Evolutionary conservation across 192 early-diverging fungal species (phyloP).

Genomic region (Cetraspora pellucida): DNA sequence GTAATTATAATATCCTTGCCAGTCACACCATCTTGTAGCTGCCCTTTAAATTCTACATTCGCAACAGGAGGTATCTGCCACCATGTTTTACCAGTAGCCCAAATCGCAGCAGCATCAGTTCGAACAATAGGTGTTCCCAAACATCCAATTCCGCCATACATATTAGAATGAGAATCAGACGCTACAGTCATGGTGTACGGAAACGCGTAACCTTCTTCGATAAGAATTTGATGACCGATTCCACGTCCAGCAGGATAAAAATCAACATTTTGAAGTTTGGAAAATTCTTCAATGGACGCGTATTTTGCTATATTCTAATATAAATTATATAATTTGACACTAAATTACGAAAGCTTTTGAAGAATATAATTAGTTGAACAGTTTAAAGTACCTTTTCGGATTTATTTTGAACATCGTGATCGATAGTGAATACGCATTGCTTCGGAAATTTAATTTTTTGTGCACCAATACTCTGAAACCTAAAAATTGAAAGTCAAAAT

Average conservation of each 20-base stretch:
- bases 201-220: slow-evolving; percentile 97
- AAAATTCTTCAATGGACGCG: slow-evolving; percentile 81
- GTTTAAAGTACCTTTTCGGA: slow-evolving; percentile 63
- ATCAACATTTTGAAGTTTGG: slow-evolving; percentile 74
- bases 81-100: slow-evolving; percentile 98
- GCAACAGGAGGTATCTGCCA: slow-evolving; percentile 98
- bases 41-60: slow-evolving; percentile 82
- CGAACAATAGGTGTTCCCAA: slow-evolving; percentile 97
- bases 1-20: slow-evolving; percentile 98
- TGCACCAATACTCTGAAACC: slow-evolving; percentile 90
- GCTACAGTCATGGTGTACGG: slow-evolving; percentile 93
- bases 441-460: slow-evolving; percentile 72
- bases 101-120: slow-evolving; percentile 97
- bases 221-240: slow-evolving; percentile 97
- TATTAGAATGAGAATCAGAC: slow-evolving; percentile 99
- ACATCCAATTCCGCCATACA: slow-evolving; percentile 97
- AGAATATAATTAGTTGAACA: not conserved
- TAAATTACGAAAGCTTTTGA: not conserved
- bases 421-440: slow-evolving; percentile 94
- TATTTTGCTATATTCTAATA: slow-evolving; percentile 83
- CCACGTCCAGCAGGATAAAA: slow-evolving; percentile 97
- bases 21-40: slow-evolving; percentile 79
- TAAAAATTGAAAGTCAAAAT: slow-evolving; percentile 37
- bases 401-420: slow-evolving; percentile 99
- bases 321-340: slow-evolving; percentile 15